Percentiles rank a stretch among this genome's conserved stretches.
Conservation (phyloP, 495 filamentous ascomycete species). For the Sordaria brevicollis region DNA sequence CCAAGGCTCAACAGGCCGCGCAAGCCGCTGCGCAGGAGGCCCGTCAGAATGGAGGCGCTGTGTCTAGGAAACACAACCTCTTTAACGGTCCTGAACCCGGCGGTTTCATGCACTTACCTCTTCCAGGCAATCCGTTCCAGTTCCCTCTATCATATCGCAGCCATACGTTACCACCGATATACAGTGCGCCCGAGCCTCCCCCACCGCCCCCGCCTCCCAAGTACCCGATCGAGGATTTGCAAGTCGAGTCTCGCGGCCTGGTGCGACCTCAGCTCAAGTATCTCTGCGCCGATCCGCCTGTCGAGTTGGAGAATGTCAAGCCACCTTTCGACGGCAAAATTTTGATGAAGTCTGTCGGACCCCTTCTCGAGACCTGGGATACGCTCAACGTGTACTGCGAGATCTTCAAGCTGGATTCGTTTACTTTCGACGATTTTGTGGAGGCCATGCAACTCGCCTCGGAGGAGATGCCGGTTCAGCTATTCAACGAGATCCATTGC, state of each 20-base stretch:
- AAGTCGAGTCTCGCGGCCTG: constrained; percentile 53
- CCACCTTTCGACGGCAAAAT: constrained; percentile 42
- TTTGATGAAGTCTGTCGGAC: constrained; percentile 67
- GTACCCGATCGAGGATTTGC: constrained; percentile 91
- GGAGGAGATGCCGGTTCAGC: constrained; percentile 69
- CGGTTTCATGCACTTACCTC: constrained; percentile 22
- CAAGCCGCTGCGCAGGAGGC: constrained; percentile 10
- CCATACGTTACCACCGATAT: constrained; percentile 20
- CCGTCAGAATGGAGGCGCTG: constrained; percentile 6
- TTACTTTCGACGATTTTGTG: constrained; percentile 93
- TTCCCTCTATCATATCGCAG: constrained; percentile 30
- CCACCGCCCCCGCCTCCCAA: constrained; percentile 73
- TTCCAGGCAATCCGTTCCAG: constrained; percentile 32
- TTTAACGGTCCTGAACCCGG: constrained; percentile 26
- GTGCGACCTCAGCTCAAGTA: constrained; percentile 68
- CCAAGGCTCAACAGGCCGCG: constrained; percentile 36
- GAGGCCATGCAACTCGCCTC: constrained; percentile 76
- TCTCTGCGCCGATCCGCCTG: constrained; percentile 50
- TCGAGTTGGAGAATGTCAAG: constrained; percentile 13
- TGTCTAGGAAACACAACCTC: constrained; percentile 32
- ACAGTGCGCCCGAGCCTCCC: constrained; percentile 36
- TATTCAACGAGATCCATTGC: constrained; percentile 87
- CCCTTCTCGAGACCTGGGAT: constrained; percentile 83
- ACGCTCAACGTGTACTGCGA: constrained; percentile 94
- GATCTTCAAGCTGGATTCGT: constrained; percentile 86